phyloP scores from a whole-genome alignment of 2,329 filamentous ascomycete species.

The Xylariales sp. region DNA sequence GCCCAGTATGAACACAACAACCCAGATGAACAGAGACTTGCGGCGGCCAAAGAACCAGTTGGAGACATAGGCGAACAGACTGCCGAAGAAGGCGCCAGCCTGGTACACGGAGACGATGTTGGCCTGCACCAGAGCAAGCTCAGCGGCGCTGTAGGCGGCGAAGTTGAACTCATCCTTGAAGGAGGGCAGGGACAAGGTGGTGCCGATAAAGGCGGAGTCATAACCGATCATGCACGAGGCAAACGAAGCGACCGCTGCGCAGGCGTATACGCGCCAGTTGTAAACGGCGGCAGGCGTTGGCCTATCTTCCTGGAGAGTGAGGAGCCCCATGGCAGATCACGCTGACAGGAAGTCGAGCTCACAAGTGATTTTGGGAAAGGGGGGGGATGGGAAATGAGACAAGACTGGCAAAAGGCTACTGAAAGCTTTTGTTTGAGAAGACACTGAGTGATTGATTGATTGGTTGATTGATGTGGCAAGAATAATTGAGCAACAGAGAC shows the following conservation, averaged over 20 bases:
- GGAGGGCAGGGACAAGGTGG: slow-evolving; percentile 65
- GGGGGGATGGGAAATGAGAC: too few species aligned
- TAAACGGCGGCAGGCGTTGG: slow-evolving; percentile 54
- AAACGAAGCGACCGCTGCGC: slow-evolving; percentile 50
- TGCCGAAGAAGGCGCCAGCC: slow-evolving; percentile 79
- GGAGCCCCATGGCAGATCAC: slow-evolving; percentile 35
- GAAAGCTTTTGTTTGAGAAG: too few species aligned
- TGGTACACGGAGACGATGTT: slow-evolving; percentile 83
- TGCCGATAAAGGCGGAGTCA: slow-evolving; percentile 76
- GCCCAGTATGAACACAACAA: slow-evolving; percentile 63
- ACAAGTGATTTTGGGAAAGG: too few species aligned
- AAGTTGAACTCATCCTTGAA: slow-evolving; percentile 68
- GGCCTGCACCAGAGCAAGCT: slow-evolving; percentile 58
- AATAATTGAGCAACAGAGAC: too few species aligned
- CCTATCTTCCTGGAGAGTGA: slow-evolving; percentile 50
- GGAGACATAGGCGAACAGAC: slow-evolving; percentile 62
- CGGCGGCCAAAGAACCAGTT: slow-evolving; percentile 65
- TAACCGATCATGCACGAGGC: slow-evolving; percentile 55
- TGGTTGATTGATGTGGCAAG: not conserved
- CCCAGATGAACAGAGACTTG: slow-evolving; percentile 58
- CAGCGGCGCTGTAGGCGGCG: slow-evolving; percentile 34
- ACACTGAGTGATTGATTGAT: not conserved
- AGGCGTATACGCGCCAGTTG: slow-evolving; percentile 57
- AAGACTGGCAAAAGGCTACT: too few species aligned
- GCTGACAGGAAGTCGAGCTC: too few species aligned